Percentiles rank a stretch among this genome's conserved stretches.
phyloP scores from a whole-genome alignment of 2,329 filamentous ascomycete genomes.

The Fusarium tupiense region DNA sequence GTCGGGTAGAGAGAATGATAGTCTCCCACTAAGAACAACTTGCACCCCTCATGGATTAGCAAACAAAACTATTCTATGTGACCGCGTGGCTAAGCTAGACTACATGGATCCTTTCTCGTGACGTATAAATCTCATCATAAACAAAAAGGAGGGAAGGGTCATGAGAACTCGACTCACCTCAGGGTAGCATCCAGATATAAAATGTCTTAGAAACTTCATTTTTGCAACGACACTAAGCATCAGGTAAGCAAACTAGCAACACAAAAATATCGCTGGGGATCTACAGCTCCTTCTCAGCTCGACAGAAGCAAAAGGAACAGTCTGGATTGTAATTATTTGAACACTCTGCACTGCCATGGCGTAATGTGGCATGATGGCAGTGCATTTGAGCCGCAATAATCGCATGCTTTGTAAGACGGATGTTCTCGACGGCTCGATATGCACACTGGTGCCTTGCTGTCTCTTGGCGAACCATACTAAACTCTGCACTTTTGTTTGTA shows the following conservation, averaged over 20 bases:
- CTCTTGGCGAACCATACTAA: conserved; percentile 11
- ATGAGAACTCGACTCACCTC: not conserved
- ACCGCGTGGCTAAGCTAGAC: not conserved
- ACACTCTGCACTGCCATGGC: conserved; percentile 11
- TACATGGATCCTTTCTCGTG: conserved; percentile 12
- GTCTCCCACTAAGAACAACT: not conserved
- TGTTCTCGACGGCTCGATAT: conserved; percentile 2
- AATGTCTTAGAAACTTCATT: conserved; percentile 17
- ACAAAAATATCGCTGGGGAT: not conserved
- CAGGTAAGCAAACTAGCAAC: not conserved
- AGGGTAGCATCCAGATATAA: conserved; percentile 16
- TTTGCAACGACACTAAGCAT: not conserved
- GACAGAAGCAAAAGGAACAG: not conserved
- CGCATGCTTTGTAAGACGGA: conserved; percentile 10
- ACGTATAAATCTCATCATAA: not conserved
- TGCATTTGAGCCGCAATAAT: conserved; percentile 15
- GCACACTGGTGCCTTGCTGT: conserved; percentile 21
- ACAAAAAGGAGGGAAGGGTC: not conserved
- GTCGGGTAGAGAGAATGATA: conserved; percentile 6
- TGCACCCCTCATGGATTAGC: not conserved
- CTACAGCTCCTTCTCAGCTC: not conserved
- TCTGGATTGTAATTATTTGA: not conserved
- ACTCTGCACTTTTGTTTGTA: not conserved
- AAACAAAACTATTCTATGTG: not conserved
- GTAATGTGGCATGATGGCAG: conserved; percentile 20